Evolutionary conservation across 2,329 filamentous ascomycete genomes (phyloP).

Genomic region (Tolypocladium inflatum): DNA sequence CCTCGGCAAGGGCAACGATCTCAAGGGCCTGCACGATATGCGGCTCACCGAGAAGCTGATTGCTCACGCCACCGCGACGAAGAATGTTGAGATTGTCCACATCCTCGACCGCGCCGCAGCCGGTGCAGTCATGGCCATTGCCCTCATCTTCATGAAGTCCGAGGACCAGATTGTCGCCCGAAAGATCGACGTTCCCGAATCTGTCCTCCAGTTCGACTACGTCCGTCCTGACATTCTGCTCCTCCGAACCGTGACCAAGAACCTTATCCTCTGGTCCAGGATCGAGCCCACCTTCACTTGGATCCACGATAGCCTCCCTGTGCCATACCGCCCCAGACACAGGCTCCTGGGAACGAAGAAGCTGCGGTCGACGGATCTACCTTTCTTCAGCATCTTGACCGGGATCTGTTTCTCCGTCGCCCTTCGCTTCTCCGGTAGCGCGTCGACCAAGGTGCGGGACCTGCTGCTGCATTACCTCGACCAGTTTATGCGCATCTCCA

Average conservation of each 20-base stretch:
- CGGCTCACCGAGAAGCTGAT: conserved; percentile 81
- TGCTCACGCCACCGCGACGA: conserved; percentile 74
- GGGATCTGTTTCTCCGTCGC: conserved; percentile 78
- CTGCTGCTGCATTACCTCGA: conserved; percentile 78
- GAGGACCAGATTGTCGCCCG: conserved; percentile 77
- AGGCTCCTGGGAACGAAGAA: conserved; percentile 49
- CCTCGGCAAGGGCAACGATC: conserved; percentile 77
- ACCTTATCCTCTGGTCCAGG: conserved; percentile 85
- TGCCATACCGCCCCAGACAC: conserved; percentile 53
- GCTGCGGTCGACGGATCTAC: conserved; percentile 73
- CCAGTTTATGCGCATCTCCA: conserved; percentile 70
- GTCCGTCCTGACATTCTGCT: conserved; percentile 89
- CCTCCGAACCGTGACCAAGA: conserved; percentile 77
- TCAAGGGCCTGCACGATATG: conserved; percentile 90
- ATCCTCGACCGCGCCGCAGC: conserved; percentile 87
- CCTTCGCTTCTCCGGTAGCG: conserved; percentile 65
- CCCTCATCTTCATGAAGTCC: conserved; percentile 95
- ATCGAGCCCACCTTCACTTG: conserved; percentile 67
- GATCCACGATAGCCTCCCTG: conserved; percentile 66
- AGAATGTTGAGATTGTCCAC: conserved; percentile 86
- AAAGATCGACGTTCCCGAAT: conserved; percentile 90
- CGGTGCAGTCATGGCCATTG: conserved; percentile 82
- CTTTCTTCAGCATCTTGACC: conserved; percentile 85
- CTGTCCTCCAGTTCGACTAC: conserved; percentile 86
- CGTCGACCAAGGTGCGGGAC: conserved; percentile 62